Evolutionary conservation across 75 land plant species (phyloP).

Genomic region (Selaginella tamariscina): DNA sequence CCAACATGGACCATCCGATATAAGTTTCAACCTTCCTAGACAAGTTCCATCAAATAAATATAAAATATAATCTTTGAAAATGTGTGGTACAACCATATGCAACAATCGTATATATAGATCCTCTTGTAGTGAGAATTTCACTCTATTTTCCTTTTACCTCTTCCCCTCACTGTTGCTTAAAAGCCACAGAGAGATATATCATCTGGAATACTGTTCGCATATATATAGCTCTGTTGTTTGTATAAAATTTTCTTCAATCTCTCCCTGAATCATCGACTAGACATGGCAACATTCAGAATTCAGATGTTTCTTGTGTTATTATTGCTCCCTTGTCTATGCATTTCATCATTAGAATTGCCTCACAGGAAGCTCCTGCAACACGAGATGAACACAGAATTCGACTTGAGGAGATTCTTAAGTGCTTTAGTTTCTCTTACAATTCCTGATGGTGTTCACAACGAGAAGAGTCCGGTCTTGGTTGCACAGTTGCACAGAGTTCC

Average conservation of each 20-base stretch:
- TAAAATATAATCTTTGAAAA: background rate
- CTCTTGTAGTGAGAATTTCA: too few relatives aligned
- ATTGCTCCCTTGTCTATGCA: too few relatives aligned
- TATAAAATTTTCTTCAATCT: too few relatives aligned
- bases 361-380: background rate
- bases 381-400: background rate
- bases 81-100: too few relatives aligned
- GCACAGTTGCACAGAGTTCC: background rate
- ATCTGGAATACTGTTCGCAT: too few relatives aligned
- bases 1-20: slow-evolving; percentile 1
- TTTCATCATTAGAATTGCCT: background rate
- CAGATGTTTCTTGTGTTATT: too few relatives aligned
- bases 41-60: background rate
- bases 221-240: too few relatives aligned
- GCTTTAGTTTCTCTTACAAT: background rate
- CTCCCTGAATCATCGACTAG: too few relatives aligned
- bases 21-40: background rate
- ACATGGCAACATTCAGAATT: too few relatives aligned
- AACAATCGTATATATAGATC: too few relatives aligned
- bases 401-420: background rate
- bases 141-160: background rate
- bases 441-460: background rate
- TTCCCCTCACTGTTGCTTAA: slow-evolving; percentile 3
- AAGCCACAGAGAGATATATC: background rate
- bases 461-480: background rate